Percentiles rank a stretch among this genome's conserved stretches.
phyloP scores from a whole-genome alignment of 2,329 filamentous ascomycete genomes.

The Pseudohalonectria lignicola region DNA sequence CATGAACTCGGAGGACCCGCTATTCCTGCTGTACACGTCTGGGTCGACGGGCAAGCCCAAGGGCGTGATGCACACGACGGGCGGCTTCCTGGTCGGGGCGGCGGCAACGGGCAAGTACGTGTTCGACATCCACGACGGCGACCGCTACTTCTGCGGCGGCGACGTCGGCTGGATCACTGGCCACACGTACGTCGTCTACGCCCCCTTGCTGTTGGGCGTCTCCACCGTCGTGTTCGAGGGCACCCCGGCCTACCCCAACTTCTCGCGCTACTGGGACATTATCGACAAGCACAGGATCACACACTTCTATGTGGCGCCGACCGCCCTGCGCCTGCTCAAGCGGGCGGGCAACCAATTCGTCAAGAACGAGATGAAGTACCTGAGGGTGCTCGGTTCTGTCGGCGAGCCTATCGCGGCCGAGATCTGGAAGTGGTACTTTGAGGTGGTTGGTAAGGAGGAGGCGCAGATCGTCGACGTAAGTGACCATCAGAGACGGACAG shows the following conservation, averaged over 20 bases:
- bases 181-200: slow-evolving; percentile 97
- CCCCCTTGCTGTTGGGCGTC: slow-evolving; percentile 83
- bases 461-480: slow-evolving; percentile 89
- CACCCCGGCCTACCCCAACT: slow-evolving; percentile 93
- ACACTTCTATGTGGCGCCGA: slow-evolving; percentile 97
- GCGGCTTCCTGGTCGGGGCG: slow-evolving; percentile 86
- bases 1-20: slow-evolving; percentile 87
- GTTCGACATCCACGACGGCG: slow-evolving; percentile 91
- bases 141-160: slow-evolving; percentile 94
- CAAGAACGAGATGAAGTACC: slow-evolving; percentile 76
- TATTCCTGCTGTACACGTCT: slow-evolving; percentile 96
- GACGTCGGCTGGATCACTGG: slow-evolving; percentile 99
- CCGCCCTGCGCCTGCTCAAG: slow-evolving; percentile 85
- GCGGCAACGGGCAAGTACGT: slow-evolving; percentile 96
- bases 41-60: slow-evolving; percentile 98
- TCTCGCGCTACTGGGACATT: slow-evolving; percentile 98
- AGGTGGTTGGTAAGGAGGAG: slow-evolving; percentile 86
- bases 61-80: slow-evolving; percentile 97
- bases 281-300: slow-evolving; percentile 92
- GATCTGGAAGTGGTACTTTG: slow-evolving; percentile 99
- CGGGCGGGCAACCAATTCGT: slow-evolving; percentile 90
- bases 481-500: too few species aligned
- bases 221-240: slow-evolving; percentile 96
- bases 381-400: slow-evolving; percentile 86
- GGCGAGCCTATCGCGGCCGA: slow-evolving; percentile 96